These are phyloP conservation scores for Aquilaria yunnanensis DNA, from an alignment of 345 rosid species.

Conservation along the genomic window DNA sequence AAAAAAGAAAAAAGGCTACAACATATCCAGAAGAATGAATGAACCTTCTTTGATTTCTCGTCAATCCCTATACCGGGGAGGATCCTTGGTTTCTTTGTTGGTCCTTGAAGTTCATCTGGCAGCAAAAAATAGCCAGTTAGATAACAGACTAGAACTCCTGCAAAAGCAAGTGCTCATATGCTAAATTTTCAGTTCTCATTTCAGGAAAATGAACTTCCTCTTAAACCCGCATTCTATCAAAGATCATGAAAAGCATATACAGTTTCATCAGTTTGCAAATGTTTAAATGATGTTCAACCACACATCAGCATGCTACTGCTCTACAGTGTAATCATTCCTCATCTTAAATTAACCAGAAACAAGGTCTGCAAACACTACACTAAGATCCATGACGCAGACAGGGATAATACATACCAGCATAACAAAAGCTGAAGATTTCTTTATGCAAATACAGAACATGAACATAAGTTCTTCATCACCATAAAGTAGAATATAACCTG, in stretches of 20 bases:
- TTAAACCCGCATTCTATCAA: neutral
- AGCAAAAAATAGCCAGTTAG: constrained; percentile 17
- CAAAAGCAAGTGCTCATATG: constrained; percentile 4
- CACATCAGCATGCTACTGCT: too few species aligned
- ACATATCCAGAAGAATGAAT: constrained; percentile 5
- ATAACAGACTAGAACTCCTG: neutral
- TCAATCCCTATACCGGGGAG: constrained; percentile 42
- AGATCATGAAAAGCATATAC: neutral
- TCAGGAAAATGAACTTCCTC: too few species aligned
- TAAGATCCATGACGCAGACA: neutral
- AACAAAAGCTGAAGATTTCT: neutral
- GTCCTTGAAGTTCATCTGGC: constrained; percentile 60
- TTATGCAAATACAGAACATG: neutral
- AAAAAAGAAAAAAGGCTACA: neutral
- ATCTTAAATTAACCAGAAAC: neutral
- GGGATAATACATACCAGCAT: too few species aligned
- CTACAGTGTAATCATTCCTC: too few species aligned
- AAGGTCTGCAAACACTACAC: neutral
- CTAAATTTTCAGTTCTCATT: neutral
- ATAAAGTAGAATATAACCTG: constrained; percentile 27
- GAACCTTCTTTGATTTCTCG: constrained; percentile 68
- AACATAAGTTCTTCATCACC: neutral
- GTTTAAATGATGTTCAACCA: too few species aligned
- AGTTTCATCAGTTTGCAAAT: neutral
- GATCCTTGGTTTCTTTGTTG: constrained; percentile 70